phyloP scores from a whole-genome alignment of 345 rosid genomes.

The Mangifera indica region DNA sequence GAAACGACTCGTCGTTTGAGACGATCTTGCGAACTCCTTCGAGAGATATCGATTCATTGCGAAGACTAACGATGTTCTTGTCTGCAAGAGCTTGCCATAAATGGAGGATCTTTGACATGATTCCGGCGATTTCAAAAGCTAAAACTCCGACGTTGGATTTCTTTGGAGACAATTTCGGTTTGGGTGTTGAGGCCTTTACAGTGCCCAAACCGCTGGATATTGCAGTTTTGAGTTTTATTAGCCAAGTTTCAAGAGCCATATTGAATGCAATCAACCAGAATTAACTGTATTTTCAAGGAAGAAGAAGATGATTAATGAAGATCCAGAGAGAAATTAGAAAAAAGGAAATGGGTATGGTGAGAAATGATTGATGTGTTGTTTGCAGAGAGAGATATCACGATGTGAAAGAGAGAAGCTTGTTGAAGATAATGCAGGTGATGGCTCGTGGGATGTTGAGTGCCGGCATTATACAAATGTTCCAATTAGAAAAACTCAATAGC shows the following conservation, averaged over 20 bases:
- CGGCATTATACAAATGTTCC: conserved; percentile 26
- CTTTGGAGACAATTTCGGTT: conserved; percentile 26
- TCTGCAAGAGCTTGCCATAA: conserved; percentile 76
- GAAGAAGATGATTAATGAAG: conserved; percentile 14
- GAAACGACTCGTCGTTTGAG: conserved; percentile 74
- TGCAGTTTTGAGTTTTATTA: conserved; percentile 64
- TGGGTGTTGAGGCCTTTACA: conserved; percentile 31
- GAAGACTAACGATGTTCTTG: conserved; percentile 54
- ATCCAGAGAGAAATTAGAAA: conserved; percentile 10
- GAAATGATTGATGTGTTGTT: conserved; percentile 27
- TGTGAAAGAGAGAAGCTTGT: conserved; percentile 20
- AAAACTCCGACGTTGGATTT: conserved; percentile 54
- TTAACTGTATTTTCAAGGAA: neutral
- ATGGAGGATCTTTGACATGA: conserved; percentile 87
- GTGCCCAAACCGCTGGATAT: conserved; percentile 50
- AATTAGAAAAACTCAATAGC: neutral
- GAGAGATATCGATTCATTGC: conserved; percentile 58
- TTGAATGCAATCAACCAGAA: neutral
- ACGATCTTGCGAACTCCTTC: conserved; percentile 83
- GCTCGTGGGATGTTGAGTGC: conserved; percentile 62
- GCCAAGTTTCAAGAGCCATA: conserved; percentile 91
- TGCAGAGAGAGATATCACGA: conserved; percentile 36
- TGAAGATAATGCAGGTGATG: conserved; percentile 27
- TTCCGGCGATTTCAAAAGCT: conserved; percentile 74
- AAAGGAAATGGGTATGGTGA: conserved; percentile 11